Evolutionary conservation across 2,329 filamentous ascomycete species (phyloP).

Genomic region (Aureobasidium namibiae): DNA sequence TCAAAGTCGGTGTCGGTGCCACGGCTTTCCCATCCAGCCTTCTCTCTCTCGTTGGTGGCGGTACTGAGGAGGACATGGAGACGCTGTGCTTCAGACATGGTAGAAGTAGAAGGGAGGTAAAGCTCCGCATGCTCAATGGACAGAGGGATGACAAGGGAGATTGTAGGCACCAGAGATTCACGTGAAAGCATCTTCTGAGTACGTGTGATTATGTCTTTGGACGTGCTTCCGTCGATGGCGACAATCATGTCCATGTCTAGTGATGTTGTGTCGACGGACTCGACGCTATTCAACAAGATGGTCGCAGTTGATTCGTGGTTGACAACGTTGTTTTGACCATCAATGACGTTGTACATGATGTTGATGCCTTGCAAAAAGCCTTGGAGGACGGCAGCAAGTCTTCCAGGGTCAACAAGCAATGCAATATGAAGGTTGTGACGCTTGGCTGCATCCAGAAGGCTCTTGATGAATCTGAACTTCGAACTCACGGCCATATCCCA

Average conservation of each 20-base stretch:
- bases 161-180: not conserved
- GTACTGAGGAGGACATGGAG: conserved; percentile 31
- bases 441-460: conserved; percentile 23
- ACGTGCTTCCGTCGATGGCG: conserved; percentile 30
- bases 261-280: conserved; percentile 19
- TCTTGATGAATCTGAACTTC: conserved; percentile 30
- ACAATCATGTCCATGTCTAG: conserved; percentile 30
- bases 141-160: conserved; percentile 34
- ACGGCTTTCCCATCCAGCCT: conserved; percentile 23
- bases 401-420: conserved; percentile 23
- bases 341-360: conserved; percentile 11
- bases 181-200: conserved; percentile 2
- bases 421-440: conserved; percentile 21
- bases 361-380: conserved; percentile 24
- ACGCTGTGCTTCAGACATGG: conserved; percentile 20
- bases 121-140: conserved; percentile 38
- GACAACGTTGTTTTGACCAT: conserved; percentile 14
- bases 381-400: conserved; percentile 25
- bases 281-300: conserved; percentile 25
- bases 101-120: conserved; percentile 27
- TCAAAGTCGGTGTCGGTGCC: conserved; percentile 19
- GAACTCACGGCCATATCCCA: conserved; percentile 28
- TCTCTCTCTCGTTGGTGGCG: conserved; percentile 26
- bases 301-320: conserved; percentile 22
- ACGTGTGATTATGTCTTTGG: not conserved